Conservation (phyloP, 2,329 filamentous ascomycete genomes). For the Graphilbum ipis-grandicollis region DNA sequence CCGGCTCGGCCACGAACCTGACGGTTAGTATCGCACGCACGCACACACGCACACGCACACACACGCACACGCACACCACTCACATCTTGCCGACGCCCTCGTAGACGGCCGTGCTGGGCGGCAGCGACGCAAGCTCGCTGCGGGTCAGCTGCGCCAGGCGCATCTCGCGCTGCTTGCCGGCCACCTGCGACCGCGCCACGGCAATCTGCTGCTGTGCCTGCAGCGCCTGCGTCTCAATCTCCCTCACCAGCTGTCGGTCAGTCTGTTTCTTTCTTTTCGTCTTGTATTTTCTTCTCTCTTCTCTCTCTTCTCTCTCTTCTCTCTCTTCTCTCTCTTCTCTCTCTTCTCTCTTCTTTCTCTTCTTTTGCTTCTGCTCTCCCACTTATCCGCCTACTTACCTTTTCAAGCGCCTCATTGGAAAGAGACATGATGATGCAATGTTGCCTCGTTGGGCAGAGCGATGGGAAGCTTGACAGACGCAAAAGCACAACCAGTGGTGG, state of each 20-base stretch:
- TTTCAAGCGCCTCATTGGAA: conserved; percentile 82
- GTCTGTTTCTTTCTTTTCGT: conserved; percentile 2
- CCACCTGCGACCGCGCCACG: conserved; percentile 69
- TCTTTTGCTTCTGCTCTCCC: too few species aligned
- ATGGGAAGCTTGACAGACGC: too few species aligned
- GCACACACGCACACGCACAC: too few species aligned
- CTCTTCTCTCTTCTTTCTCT: too few species aligned
- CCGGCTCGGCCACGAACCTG: conserved; percentile 78
- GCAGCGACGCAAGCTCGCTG: conserved; percentile 63
- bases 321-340: too few species aligned
- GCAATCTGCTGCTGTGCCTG: conserved; percentile 85
- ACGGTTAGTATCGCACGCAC: too few species aligned
- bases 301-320: too few species aligned
- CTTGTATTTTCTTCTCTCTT: too few species aligned
- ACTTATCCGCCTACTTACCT: conserved; percentile 55
- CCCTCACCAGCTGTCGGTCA: conserved; percentile 55
- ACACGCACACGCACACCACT: conserved; percentile 16
- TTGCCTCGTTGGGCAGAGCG: too few species aligned
- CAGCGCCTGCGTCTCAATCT: conserved; percentile 81
- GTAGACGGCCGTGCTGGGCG: conserved; percentile 64
- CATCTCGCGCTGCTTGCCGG: conserved; percentile 71
- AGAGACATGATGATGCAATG: conserved; percentile 69
- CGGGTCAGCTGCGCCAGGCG: conserved; percentile 77
- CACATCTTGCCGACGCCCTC: conserved; percentile 97
- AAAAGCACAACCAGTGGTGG: too few species aligned